Percentiles rank a stretch among this genome's conserved stretches.
Evolutionary conservation across 2,329 filamentous ascomycete species (phyloP).

Genomic region (Trichoderma atroviride): DNA sequence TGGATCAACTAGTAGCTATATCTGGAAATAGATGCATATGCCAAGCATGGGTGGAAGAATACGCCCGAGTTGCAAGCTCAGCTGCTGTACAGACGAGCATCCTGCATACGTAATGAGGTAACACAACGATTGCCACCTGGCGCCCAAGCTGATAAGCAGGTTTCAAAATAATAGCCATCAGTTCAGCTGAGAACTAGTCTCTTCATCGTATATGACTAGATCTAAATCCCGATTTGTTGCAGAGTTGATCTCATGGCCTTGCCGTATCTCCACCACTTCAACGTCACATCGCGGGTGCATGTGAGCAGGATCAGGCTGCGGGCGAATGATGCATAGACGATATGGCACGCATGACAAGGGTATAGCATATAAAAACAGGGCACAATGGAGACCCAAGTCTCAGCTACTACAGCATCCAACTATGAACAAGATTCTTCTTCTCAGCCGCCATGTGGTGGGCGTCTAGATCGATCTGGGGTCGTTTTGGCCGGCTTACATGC

Average conservation of each 20-base stretch:
- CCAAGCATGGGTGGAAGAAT: neutral
- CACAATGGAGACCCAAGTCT: neutral
- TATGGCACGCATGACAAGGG: neutral
- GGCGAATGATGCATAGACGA: neutral
- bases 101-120: neutral
- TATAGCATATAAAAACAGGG: neutral
- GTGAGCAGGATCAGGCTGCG: neutral
- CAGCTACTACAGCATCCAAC: neutral
- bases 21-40: neutral
- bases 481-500: constrained; percentile 6
- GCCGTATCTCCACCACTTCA: neutral
- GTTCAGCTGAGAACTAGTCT: neutral
- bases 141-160: neutral
- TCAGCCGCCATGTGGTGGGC: neutral
- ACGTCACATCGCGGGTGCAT: neutral
- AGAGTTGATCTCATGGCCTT: neutral
- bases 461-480: constrained; percentile 6
- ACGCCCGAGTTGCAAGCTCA: neutral
- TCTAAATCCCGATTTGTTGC: neutral
- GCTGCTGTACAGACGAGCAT: neutral
- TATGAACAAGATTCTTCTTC: neutral
- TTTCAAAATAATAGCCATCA: neutral
- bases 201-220: neutral
- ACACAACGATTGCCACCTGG: neutral
- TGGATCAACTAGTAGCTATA: neutral